Conservation (phyloP, 805 yeast genomes). For the Komagataella mondaviorum region DNA sequence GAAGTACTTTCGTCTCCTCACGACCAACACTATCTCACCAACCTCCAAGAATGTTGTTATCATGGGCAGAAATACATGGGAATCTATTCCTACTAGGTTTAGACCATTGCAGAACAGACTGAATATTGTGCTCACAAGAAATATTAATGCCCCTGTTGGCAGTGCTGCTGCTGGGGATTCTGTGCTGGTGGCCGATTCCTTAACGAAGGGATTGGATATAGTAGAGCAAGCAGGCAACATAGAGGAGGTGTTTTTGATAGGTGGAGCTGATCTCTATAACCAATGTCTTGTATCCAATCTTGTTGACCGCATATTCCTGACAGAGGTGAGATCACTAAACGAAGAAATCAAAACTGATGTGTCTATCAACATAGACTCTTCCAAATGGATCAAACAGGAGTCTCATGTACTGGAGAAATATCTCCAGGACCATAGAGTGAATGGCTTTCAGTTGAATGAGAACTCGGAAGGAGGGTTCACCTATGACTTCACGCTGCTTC, state of each 20-base stretch:
- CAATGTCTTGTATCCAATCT: constrained; percentile 24
- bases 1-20: constrained; percentile 70
- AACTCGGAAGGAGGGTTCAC: constrained; percentile 25
- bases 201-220: constrained; percentile 22
- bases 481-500: constrained; percentile 55
- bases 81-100: constrained; percentile 74
- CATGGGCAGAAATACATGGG: constrained; percentile 97
- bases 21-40: constrained; percentile 27
- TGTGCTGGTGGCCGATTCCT: constrained; percentile 20
- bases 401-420: constrained; percentile 20
- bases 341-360: constrained; percentile 42
- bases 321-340: constrained; percentile 40
- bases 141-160: constrained; percentile 9
- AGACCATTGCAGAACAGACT: constrained; percentile 68
- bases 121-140: constrained; percentile 64
- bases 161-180: constrained; percentile 4
- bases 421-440: constrained; percentile 23
- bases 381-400: constrained; percentile 23
- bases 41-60: constrained; percentile 56
- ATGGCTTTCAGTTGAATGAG: constrained; percentile 15
- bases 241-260: constrained; percentile 69
- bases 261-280: constrained; percentile 83
- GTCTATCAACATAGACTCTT: constrained; percentile 30
- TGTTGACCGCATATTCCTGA: constrained; percentile 48
- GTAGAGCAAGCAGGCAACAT: constrained; percentile 21